Evolutionary conservation across 2,329 filamentous ascomycete genomes (phyloP).

Genomic region (Phialocephala subalpina): DNA sequence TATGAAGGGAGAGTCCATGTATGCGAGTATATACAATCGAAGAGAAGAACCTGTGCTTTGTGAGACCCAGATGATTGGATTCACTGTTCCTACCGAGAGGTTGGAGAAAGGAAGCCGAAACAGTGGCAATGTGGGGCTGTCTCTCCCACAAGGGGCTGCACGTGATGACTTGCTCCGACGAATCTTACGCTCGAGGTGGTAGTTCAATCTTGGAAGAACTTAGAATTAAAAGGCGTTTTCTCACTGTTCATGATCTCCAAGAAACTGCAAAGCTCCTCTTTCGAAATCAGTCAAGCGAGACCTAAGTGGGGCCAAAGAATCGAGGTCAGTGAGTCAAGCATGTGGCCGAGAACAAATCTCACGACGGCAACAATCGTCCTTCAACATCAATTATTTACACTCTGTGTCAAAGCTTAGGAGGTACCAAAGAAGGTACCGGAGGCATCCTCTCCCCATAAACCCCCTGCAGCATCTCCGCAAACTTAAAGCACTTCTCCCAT

Average conservation of each 20-base stretch:
- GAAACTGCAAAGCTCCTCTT: too few relatives aligned
- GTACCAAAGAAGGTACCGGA: background rate
- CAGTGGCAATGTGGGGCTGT: conserved; percentile 7
- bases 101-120: background rate
- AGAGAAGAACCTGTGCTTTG: background rate
- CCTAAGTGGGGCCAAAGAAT: too few relatives aligned
- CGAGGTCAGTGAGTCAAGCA: too few relatives aligned
- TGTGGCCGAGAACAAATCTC: too few relatives aligned
- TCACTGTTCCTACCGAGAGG: background rate
- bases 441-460: conserved; percentile 18
- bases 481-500: conserved; percentile 28
- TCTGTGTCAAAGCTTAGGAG: background rate
- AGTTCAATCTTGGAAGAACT: too few relatives aligned
- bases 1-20: background rate
- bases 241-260: too few relatives aligned
- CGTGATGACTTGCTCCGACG: conserved; percentile 1
- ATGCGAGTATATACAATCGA: background rate
- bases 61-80: background rate
- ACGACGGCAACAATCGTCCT: too few relatives aligned
- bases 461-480: conserved; percentile 33
- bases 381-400: too few relatives aligned
- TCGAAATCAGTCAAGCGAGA: too few relatives aligned
- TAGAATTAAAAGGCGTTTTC: too few relatives aligned
- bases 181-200: too few relatives aligned
- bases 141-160: background rate